These are phyloP conservation scores for Cutaneotrichosporon cutaneum DNA, from an alignment of 1,284 basidiomycete genomes.

Conservation along the genomic window DNA sequence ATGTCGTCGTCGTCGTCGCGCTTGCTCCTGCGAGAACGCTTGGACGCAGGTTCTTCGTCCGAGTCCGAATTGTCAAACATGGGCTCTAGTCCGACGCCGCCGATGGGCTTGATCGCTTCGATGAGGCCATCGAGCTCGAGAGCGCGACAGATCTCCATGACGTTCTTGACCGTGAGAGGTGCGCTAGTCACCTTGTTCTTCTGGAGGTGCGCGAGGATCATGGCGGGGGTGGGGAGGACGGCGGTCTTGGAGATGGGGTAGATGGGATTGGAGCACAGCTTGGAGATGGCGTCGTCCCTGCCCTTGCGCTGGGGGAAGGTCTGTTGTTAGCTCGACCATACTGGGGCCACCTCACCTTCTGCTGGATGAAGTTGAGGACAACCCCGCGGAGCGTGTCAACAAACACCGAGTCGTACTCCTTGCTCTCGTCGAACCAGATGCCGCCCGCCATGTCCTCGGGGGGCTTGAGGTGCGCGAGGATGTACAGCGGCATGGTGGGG, in stretches of 20 bases:
- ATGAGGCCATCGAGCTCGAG: slow-evolving; percentile 49
- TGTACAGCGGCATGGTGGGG: slow-evolving; percentile 46
- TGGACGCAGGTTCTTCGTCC: slow-evolving; percentile 26
- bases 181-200: slow-evolving; percentile 34
- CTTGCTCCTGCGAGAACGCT: slow-evolving; percentile 22
- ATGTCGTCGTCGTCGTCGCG: slow-evolving; percentile 24
- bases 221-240: slow-evolving; percentile 36
- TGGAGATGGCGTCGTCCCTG: slow-evolving; percentile 22
- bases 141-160: slow-evolving; percentile 52
- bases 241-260: slow-evolving; percentile 37
- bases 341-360: slow-evolving; percentile 31
- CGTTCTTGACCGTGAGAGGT: slow-evolving; percentile 44
- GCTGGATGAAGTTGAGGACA: slow-evolving; percentile 33
- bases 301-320: slow-evolving; percentile 34
- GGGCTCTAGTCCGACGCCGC: slow-evolving; percentile 32
- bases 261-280: slow-evolving; percentile 31
- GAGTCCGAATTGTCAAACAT: slow-evolving; percentile 25
- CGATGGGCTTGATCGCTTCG: slow-evolving; percentile 49
- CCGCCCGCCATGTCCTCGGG: slow-evolving; percentile 51
- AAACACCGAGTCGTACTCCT: slow-evolving; percentile 48
- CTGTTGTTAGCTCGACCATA: slow-evolving; percentile 18
- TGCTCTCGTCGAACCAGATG: slow-evolving; percentile 50
- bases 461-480: slow-evolving; percentile 41
- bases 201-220: slow-evolving; percentile 38
- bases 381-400: slow-evolving; percentile 42